A percentile compares a stretch with the other conserved stretches of the same genome.
phyloP scores from a whole-genome alignment of 2,329 filamentous ascomycete species.

The Botrytis hyacinthi region DNA sequence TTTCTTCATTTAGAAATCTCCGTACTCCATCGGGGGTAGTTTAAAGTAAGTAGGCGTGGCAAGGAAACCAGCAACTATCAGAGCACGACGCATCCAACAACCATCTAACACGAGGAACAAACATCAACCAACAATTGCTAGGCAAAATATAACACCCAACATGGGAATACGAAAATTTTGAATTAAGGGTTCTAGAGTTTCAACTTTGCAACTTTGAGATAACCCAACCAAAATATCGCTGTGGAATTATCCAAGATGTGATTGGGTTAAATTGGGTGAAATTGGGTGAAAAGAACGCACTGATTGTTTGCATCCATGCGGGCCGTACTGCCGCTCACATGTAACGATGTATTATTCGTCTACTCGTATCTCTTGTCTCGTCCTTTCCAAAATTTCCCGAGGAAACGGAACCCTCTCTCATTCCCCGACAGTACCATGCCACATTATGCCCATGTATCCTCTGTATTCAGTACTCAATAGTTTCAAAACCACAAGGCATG shows the following conservation, averaged over 20 bases:
- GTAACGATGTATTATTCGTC: background rate
- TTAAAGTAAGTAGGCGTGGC: conserved; percentile 14
- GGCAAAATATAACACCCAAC: background rate
- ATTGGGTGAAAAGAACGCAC: background rate
- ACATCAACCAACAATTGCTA: background rate
- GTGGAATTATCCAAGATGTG: background rate
- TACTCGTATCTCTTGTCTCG: conserved; percentile 2
- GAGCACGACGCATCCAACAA: background rate
- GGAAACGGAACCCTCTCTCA: conserved; percentile 17
- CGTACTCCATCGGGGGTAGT: conserved; percentile 4
- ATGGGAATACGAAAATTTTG: background rate
- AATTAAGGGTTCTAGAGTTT: background rate
- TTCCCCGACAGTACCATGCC: background rate
- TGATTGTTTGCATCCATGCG: conserved; percentile 1
- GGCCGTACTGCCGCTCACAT: conserved; percentile 8
- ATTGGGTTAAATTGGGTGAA: background rate
- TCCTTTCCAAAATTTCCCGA: conserved; percentile 7
- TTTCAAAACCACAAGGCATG: background rate
- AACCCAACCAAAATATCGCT: background rate
- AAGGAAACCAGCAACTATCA: conserved; percentile 6
- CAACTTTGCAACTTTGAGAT: background rate
- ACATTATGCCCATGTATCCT: background rate
- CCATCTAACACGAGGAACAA: background rate
- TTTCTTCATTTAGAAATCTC: background rate
- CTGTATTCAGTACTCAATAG: background rate